Base-by-base conservation (phyloP, 2,329 filamentous ascomycete species). In the Plenodomus tracheiphilus region DNA sequence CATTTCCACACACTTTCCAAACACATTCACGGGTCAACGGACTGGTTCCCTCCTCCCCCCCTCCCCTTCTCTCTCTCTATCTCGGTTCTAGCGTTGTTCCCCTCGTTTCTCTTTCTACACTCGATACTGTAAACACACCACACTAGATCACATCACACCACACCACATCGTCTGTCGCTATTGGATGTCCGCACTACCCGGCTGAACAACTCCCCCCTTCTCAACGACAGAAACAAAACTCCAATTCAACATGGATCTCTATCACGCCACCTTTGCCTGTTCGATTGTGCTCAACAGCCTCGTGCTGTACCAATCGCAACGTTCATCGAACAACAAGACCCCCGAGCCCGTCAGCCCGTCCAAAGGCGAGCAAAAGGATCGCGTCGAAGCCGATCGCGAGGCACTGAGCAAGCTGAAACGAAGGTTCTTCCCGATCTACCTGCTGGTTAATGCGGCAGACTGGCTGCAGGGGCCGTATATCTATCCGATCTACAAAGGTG, bases 381-480 rank as follows among this genome's bases (percentile, higher is more conserved):
- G 61, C 30, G 47, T 53, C 28, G 59, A 65, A 10, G 56, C 56
- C 3, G 64, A 68, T 35, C 53, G 52, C 35, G 58, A 68, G 35
- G 63, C 66, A 32, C 57, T 72, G 20, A 56, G 54, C 25, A 69
- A 69, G 38, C 69, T 77, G 51, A 77, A 77, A 59, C 61, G 59
- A 47, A 57, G 65, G 15, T 78, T 76, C 64, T 74, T 78, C 46
- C 65, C 70, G n/a, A 75, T 75, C 7, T 78, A 77, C 43, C 60
- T 70, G 9, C 62, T 78, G 8, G 75, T 74, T 9, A 72, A 74
- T 54, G 73, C 72, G 25, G 74, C 76, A 16, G 76, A 78, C 54
- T 79, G 77, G 76, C 61, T 79, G 2, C 75, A 79, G 62, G 74
- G 77, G 1, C 77, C 78, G 4, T 77, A 79, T 43, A 76, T 80